Evolutionary conservation across 2,329 filamentous ascomycete species (phyloP).

Genomic region (Aspergillus persii): DNA sequence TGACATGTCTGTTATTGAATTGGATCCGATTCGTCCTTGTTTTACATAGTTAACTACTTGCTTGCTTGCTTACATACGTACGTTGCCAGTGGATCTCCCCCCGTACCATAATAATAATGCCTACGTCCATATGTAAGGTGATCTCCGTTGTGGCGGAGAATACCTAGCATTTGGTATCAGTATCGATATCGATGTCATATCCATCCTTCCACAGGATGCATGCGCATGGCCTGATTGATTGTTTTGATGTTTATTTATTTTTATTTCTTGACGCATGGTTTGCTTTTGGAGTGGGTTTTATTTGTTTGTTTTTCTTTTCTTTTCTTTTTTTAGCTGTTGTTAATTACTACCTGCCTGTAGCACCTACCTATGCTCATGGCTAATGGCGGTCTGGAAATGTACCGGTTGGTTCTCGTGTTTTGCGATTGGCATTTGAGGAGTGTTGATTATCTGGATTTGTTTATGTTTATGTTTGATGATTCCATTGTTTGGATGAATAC

Average conservation of each 20-base stretch:
- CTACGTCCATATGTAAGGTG: not conserved
- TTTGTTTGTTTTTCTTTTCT: not conserved
- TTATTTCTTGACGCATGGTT: not conserved
- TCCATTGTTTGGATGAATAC: not conserved
- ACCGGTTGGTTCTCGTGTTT: not conserved
- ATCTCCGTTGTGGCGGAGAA: constrained; percentile 3
- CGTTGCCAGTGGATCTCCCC: no score
- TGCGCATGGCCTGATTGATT: not conserved
- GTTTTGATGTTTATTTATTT: not conserved
- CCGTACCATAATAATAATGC: no score
- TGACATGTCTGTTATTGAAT: constrained; percentile 19
- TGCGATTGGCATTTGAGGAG: not conserved
- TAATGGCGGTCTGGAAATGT: not conserved
- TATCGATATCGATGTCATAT: not conserved
- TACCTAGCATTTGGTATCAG: not conserved
- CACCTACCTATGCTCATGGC: no score
- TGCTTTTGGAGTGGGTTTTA: not conserved
- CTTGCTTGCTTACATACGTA: no score
- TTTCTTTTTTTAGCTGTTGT: not conserved
- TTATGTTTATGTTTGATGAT: not conserved
- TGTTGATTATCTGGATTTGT: not conserved
- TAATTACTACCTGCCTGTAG: no score
- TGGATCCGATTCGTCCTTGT: constrained; percentile 2
- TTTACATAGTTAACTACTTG: not conserved
- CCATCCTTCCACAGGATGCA: not conserved